Evolutionary conservation across 129 eudicot genomes (phyloP), one percentile per base, ranked within the genome.

Genomic region (Artemisia argyi): DNA sequence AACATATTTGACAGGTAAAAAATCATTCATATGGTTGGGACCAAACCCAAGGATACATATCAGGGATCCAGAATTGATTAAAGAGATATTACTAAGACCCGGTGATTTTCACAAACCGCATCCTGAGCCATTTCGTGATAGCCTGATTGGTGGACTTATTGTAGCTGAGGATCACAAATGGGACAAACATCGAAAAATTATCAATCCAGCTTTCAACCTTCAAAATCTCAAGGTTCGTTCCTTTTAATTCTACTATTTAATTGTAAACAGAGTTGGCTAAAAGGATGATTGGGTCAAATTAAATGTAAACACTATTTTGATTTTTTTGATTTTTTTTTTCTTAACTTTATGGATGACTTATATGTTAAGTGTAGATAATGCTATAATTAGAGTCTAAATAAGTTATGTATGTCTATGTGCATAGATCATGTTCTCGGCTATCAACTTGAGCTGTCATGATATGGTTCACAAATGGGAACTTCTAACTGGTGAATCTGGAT

Each of bases 31-130:
- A 48, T 89, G 96, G 91, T 13, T 47, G 18, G 91, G 96, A 46
- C 62, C 78, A 26, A 76, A 79, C 14, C 96, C 96, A 22, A 81
- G 87, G 62, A 7, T 89, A 71, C 77, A 49, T 58, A 73, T 85
- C 7, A 76, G 66, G 73, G 89, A 88, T 39, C 78, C 85, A 11
- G 83, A 79, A 66, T 71, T 88, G 72, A 77, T 83, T 17, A 89
- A 84, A 71, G 89, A 90, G 69, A 86, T 87, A 75, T 63, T 86
- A 15, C 60, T 65, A 77, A 87, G 79, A 78, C 83, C 79, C 11
- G 72, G 82, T 10, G 84, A 83, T 67, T 85, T 85, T 71, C 88
- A 71, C 1, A 85, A 82, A 68, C 81, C 82, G 15, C 79, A 61
- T 11, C 85, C 77, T 0, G 81, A 82, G 58, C 83, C 83, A 4